Percentiles rank a stretch among this genome's conserved stretches.
Evolutionary conservation across 768 basidiomycete species (phyloP).

Genomic region (Tulasnella sp.): DNA sequence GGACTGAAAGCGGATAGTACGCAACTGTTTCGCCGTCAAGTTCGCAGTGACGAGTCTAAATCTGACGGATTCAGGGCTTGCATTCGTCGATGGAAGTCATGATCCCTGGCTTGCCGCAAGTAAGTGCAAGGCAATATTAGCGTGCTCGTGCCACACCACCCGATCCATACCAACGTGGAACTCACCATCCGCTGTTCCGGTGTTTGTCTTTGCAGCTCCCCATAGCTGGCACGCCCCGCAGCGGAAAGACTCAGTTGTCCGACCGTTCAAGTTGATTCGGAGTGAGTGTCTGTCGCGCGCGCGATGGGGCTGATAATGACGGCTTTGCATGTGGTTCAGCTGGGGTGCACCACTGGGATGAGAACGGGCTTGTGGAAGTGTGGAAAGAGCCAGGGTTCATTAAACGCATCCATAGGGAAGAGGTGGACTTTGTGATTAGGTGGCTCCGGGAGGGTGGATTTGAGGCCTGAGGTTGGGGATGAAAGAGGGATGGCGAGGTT

Average conservation of each 20-base stretch:
- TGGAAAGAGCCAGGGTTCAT: slow-evolving; percentile 65
- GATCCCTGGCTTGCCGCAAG: slow-evolving; percentile 13
- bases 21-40: background rate
- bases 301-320: background rate
- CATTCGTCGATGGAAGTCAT: slow-evolving; percentile 63
- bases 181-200: background rate
- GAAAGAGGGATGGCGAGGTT: no score
- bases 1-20: slow-evolving; percentile 53
- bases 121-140: slow-evolving; percentile 6
- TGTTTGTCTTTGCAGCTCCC: slow-evolving; percentile 33
- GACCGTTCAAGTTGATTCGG: slow-evolving; percentile 80
- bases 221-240: slow-evolving; percentile 60
- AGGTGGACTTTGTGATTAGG: slow-evolving; percentile 59
- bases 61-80: slow-evolving; percentile 36
- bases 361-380: slow-evolving; percentile 58
- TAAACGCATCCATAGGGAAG: slow-evolving; percentile 64
- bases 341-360: slow-evolving; percentile 56
- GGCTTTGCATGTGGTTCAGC: slow-evolving; percentile 28
- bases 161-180: no score
- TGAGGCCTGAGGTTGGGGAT: no score
- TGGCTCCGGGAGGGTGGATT: slow-evolving; percentile 50
- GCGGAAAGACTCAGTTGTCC: slow-evolving; percentile 54
- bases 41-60: background rate
- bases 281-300: slow-evolving; percentile 35
- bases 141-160: no score